Base-by-base conservation (phyloP, 352 stramenopile species). In the Globisporangium irregulare region DNA sequence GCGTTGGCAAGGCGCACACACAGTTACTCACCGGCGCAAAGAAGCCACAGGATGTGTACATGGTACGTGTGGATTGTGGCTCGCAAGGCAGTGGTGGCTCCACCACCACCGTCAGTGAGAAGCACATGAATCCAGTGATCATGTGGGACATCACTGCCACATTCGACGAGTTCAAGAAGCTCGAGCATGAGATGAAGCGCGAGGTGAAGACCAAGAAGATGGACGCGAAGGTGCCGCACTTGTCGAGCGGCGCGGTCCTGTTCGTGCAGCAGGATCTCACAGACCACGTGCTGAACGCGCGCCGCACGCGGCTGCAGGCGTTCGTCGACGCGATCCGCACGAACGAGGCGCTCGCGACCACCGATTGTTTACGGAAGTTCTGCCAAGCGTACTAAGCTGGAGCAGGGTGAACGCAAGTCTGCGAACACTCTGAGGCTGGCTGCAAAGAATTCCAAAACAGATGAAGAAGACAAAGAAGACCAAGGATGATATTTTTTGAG, bases 111-210 rank as follows among this genome's bases (percentile, higher is more conserved):
- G 38, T 25, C 4, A 66, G 70, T 24, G 81, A 94, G 65, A 93
- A 94, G 69, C 85, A 92, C 76, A 90, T 94, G 82, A 94, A 94
- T 59, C 86, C 84, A 7, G 80, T 88, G 6, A 76, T 94, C 41
- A 93, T 94, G 87, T 94, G 87, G 87, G 87, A 94, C 55, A 48
- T 94, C 20, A 92, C 85, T 14, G 84, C 85, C 48, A 86, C 85
- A 1, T 93, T 93, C 70, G 72, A 79, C 32, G 87, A 94, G 41
- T 93, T 94, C 72, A 81, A 90, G 66, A 78, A 78, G 60, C 75
- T 94, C 48, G 81, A 92, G 61, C 80, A 76, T 34, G 77, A 80
- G n/a, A 62, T 94, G 22, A 89, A 86, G 66, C 76, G 79, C 62
- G 87, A 94, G 55, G 54, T 87, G 22, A 81, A 87, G 73, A 59